Percentiles rank a stretch among this genome's conserved stretches.
Evolutionary conservation across 768 basidiomycete genomes (phyloP).

Genomic region (Agrocybe pediades): DNA sequence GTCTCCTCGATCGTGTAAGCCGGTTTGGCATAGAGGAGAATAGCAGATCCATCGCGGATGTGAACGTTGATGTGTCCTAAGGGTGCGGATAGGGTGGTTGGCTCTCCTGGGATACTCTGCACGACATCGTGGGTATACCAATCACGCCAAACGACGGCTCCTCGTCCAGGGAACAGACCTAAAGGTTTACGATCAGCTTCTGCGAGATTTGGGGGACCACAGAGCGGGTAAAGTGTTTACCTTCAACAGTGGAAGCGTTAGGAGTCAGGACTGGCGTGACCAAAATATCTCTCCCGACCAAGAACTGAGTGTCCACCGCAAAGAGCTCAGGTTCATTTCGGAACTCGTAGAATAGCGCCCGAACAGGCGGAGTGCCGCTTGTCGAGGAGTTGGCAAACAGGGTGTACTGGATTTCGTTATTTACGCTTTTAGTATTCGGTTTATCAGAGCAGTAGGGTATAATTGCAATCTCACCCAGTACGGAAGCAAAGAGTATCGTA

Average conservation of each 20-base stretch:
- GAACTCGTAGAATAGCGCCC: slow-evolving; percentile 80
- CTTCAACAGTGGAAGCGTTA: slow-evolving; percentile 67
- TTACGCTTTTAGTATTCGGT: neutral
- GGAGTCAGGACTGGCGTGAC: slow-evolving; percentile 76
- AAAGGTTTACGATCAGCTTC: neutral
- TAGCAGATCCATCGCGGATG: slow-evolving; percentile 65
- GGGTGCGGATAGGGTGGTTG: slow-evolving; percentile 61
- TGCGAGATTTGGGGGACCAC: neutral
- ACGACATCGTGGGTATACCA: slow-evolving; percentile 70
- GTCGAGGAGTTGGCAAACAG: slow-evolving; percentile 71
- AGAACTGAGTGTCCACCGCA: slow-evolving; percentile 65
- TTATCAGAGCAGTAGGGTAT: neutral
- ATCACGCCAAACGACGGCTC: slow-evolving; percentile 64
- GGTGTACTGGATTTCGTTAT: slow-evolving; percentile 51
- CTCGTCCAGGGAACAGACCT: slow-evolving; percentile 70
- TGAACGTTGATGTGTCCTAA: slow-evolving; percentile 79
- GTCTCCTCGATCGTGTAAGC: slow-evolving; percentile 73
- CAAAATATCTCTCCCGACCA: slow-evolving; percentile 70
- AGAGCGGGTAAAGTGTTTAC: slow-evolving; percentile 30
- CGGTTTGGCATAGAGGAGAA: slow-evolving; percentile 64
- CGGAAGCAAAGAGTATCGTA: slow-evolving; percentile 71
- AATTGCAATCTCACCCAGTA: slow-evolving; percentile 65
- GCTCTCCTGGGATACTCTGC: slow-evolving; percentile 38
- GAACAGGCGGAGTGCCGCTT: slow-evolving; percentile 68
- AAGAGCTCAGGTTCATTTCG: slow-evolving; percentile 69